Evolutionary conservation across 2,329 filamentous ascomycete genomes (phyloP), one percentile per base, ranked within the genome.

Genomic region (Colletotrichum coccodes): DNA sequence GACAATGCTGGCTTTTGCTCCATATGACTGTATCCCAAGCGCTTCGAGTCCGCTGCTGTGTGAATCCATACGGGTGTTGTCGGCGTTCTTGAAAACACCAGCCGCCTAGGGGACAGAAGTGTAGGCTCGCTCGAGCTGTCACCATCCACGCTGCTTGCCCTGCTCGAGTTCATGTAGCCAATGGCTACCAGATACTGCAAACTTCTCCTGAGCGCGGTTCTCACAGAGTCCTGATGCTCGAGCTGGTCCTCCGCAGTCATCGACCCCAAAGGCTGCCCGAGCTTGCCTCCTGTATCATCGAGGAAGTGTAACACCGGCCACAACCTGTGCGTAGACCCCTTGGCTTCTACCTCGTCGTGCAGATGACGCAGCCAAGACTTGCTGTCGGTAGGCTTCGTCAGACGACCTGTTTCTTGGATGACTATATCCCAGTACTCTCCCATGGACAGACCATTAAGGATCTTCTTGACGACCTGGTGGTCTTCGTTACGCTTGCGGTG

Each of bases 221-320:
- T 50, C 3, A 68, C 64, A 6, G 6, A 9, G 3, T 44, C 36
- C 26, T 64, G 50, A 12, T 68, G 23, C 21, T 64, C 28, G 1
- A 18, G 21, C 9, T 46, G 50, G 26, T 68, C 52, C 9, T 58
- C 44, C 2, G 14, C 21, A 8, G 44, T 52, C 64, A 68, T 68
- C 12, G 26, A 21, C 1, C 64, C 60, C 8, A 40, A 6, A 0
- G 60, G 42, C 40, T 63, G 60, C 11, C 64, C 64, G 44, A 67
- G 60, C 4, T 21, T 50, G 36, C 64, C 64, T 18, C 36, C 34
- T 2, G 54, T 58, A 23, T 68, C 64, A 23, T 68, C 61, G 8
- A 75, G 60, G 57, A 76, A 75, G 38, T 71, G 70, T 42, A 75
- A 73, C 11, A 76, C 73, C 1, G 75, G 68, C 73, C 73, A 76